Conservation (phyloP, 345 rosid genomes). For the Brassica juncea region DNA sequence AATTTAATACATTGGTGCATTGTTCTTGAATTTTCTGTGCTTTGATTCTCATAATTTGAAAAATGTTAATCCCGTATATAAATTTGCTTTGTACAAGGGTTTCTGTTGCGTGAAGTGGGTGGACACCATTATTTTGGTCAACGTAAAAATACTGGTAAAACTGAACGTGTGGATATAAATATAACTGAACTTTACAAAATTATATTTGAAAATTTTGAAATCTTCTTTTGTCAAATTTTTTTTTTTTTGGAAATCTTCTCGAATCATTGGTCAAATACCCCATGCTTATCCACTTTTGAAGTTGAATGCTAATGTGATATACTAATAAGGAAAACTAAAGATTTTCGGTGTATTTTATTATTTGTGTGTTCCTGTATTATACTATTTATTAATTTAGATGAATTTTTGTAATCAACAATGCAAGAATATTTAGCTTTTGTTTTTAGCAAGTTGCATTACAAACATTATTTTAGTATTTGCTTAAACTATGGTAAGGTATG, state of each 20-base stretch:
- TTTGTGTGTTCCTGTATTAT: background rate
- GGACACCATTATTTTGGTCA: constrained; percentile 9
- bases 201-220: background rate
- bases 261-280: background rate
- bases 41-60: constrained; percentile 2
- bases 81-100: background rate
- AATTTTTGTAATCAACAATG: background rate
- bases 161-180: background rate
- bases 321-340: no score
- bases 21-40: background rate
- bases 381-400: background rate
- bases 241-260: background rate
- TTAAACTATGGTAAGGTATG: background rate
- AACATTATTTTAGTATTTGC: background rate
- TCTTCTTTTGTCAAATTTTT: background rate
- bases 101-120: constrained; percentile 15
- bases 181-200: background rate
- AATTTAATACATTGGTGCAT: background rate
- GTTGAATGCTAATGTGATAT: background rate
- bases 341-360: background rate
- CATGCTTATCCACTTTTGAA: background rate
- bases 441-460: background rate
- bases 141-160: background rate
- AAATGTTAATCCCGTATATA: background rate
- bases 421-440: background rate